phyloP scores from a whole-genome alignment of 2,329 filamentous ascomycete species.

The Colletotrichum sidae region DNA sequence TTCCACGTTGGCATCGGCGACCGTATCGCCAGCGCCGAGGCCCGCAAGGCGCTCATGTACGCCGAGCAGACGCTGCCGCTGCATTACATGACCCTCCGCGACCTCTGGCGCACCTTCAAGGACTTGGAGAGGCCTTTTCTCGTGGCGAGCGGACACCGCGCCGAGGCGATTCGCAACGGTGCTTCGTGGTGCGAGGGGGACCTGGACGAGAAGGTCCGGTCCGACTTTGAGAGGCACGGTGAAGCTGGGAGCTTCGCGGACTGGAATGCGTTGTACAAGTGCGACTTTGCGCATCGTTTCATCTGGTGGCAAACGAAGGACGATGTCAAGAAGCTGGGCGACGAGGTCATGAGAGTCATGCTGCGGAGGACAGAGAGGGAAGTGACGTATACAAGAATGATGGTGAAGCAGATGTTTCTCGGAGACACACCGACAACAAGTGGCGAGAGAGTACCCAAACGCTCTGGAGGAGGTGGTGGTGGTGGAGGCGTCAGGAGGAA shows the following conservation, averaged over 20 bases:
- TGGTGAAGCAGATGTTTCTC: conserved; percentile 28
- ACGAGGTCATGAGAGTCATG: conserved; percentile 35
- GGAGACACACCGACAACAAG: background rate
- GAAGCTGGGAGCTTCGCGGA: conserved; percentile 31
- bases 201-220: conserved; percentile 31
- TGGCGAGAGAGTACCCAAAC: background rate
- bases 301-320: conserved; percentile 36
- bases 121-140: conserved; percentile 32
- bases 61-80: conserved; percentile 29
- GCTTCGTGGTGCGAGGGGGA: conserved; percentile 30
- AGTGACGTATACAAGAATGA: conserved; percentile 30
- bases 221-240: conserved; percentile 30
- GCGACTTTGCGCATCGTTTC: conserved; percentile 33
- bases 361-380: conserved; percentile 33
- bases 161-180: conserved; percentile 31
- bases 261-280: conserved; percentile 33
- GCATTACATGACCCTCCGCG: conserved; percentile 32
- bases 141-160: conserved; percentile 30
- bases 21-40: conserved; percentile 12
- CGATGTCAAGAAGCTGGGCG: conserved; percentile 26
- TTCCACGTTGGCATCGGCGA: background rate
- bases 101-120: conserved; percentile 34
- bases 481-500: conserved; percentile 19
- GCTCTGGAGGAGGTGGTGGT: conserved; percentile 16
- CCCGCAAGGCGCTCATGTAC: conserved; percentile 18